Base-by-base conservation (phyloP, 2,329 filamentous ascomycete genomes). In the Colletotrichum liaoningense region DNA sequence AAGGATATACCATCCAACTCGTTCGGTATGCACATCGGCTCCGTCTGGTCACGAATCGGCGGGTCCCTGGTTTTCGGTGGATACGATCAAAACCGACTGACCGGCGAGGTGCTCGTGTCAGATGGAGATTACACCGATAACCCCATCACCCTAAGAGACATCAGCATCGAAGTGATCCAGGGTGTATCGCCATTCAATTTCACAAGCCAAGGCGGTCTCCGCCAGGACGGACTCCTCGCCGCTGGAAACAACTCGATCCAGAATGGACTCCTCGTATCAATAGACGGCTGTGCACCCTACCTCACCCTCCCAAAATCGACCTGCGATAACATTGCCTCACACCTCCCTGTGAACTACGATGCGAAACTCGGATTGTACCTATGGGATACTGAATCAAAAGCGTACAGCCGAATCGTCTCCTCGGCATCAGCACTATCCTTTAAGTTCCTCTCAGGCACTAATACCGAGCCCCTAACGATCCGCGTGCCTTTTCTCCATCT, bases 1-100 rank as follows among this genome's bases (percentile, higher is more conserved):
- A 60, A 76, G 1, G 52, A 74, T 14, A 83, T 78, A 22, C 78
- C 80, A 2, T 85, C 84, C 1, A 84, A 83, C 70, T 85, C 83
- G 0, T 86, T 82, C 70, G 79, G 81, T 19, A 79, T 86, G 81
- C 84, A 86, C 67, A 83, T 86, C 24, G 84, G 84, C 5, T 83
- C 83, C 0, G 82, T 77, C 3, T 75, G 73, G 19, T 79, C 79
- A 6, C 56, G 65, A 0, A 79, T 84, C 73, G 59, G 75, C 0
- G 83, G 81, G 0, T 85, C 84, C 0, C 76, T 85, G 6, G 77
- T 80, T 22, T 80, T 84, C 57, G 84, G 84, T 4, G 84, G 83
- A 1, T 86, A 85, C 71, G 84, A 86, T 72, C 78, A 79, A 71
- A 82, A 80, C 46, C 82, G 84, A n/a, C 75, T 84, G 9, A 46